Percentiles rank a stretch among this genome's conserved stretches.
Conservation (phyloP, 2,329 filamentous ascomycete species). For the Ophiocordyceps unilateralis region DNA sequence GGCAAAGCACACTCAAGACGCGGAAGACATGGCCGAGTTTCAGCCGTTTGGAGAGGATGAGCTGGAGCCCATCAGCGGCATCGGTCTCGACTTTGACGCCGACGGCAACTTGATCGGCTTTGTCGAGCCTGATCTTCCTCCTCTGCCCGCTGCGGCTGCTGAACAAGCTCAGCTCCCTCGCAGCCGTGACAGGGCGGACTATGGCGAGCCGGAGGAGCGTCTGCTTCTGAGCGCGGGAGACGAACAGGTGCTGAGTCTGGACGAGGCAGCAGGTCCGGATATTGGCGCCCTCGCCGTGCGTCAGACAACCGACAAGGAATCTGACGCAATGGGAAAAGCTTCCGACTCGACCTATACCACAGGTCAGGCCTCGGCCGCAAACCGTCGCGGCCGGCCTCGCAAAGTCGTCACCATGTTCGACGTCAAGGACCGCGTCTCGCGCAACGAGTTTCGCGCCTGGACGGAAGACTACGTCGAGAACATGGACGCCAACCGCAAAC, state of each 20-base stretch:
- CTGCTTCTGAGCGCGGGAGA: not conserved
- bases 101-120: constrained; percentile 30
- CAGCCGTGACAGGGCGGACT: not conserved
- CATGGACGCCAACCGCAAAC: constrained; percentile 28
- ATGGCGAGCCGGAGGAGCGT: not conserved
- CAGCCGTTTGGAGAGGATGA: constrained; percentile 22
- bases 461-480: constrained; percentile 28
- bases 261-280: constrained; percentile 20
- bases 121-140: constrained; percentile 25
- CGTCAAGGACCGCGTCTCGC: constrained; percentile 15
- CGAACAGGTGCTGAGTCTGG: constrained; percentile 15
- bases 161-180: constrained; percentile 4
- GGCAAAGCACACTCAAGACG: constrained; percentile 6
- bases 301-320: constrained; percentile 4
- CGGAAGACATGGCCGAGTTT: constrained; percentile 8
- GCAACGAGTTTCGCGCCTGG: constrained; percentile 22
- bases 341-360: constrained; percentile 9
- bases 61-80: constrained; percentile 18
- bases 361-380: constrained; percentile 6
- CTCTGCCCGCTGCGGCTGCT: constrained; percentile 14
- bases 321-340: constrained; percentile 5
- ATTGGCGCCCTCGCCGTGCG: constrained; percentile 16
- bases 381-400: constrained; percentile 9
- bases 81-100: constrained; percentile 32
- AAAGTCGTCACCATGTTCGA: constrained; percentile 14